Conservation (phyloP, 2,329 filamentous ascomycete species). For the Aspergillus sp. region DNA sequence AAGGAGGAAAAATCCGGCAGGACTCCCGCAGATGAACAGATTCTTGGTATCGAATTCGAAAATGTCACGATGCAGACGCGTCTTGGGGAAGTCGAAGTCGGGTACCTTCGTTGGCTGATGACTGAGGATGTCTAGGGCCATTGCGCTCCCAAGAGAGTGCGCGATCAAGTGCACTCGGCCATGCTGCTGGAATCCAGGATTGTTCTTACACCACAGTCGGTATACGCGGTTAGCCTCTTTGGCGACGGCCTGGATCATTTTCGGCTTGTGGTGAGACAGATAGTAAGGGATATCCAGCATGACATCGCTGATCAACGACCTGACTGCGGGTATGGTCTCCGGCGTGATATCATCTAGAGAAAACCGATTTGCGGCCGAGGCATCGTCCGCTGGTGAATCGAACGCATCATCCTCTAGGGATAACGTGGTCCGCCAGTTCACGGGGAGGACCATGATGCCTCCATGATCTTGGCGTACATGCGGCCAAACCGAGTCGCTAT, state of each 20-base stretch:
- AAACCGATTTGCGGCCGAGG: conserved; percentile 53
- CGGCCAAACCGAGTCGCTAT: conserved; percentile 61
- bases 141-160: conserved; percentile 87
- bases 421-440: conserved; percentile 88
- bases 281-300: conserved; percentile 99
- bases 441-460: conserved; percentile 84
- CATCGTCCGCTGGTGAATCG: conserved; percentile 42
- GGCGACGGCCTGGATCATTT: conserved; percentile 85
- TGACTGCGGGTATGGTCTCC: conserved; percentile 79
- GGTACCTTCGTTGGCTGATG: conserved; percentile 70
- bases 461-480: conserved; percentile 69
- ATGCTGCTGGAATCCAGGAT: conserved; percentile 68
- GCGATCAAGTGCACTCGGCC: conserved; percentile 87
- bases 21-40: conserved; percentile 81
- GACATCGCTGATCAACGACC: conserved; percentile 88
- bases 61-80: conserved; percentile 41
- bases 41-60: conserved; percentile 92
- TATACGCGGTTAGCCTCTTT: conserved; percentile 94
- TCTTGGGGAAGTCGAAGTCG: conserved; percentile 30
- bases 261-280: conserved; percentile 88
- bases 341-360: conserved; percentile 84
- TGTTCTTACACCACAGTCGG: conserved; percentile 86
- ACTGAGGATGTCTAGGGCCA: conserved; percentile 85
- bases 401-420: conserved; percentile 73
- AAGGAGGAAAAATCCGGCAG: conserved; percentile 83